Percentiles rank a stretch among this genome's conserved stretches.
phyloP scores from a whole-genome alignment of 805 yeast species.

The Ogataea nonfermentans region DNA sequence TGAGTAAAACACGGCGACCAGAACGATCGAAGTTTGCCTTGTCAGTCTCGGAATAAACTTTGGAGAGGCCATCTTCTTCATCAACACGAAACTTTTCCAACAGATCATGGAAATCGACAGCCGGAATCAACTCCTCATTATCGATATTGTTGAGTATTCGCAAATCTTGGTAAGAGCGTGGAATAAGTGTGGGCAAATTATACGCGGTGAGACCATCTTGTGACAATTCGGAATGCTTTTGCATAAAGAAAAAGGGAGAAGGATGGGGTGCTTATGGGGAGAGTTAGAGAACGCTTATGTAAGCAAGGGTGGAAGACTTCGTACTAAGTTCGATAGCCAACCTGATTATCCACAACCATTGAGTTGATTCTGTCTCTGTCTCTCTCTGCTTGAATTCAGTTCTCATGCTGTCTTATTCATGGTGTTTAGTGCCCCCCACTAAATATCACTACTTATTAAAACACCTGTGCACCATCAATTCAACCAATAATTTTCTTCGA shows the following conservation, averaged over 20 bases:
- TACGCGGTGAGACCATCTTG: conserved; percentile 16
- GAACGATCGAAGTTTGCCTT: conserved; percentile 54
- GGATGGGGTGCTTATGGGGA: background rate
- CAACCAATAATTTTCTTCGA: conserved; percentile 9
- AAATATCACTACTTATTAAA: no score
- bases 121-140: conserved; percentile 32
- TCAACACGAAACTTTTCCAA: conserved; percentile 11
- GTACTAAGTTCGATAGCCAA: no score
- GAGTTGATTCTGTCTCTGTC: no score
- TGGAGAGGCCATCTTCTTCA: conserved; percentile 4
- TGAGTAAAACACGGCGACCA: conserved; percentile 22
- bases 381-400: no score
- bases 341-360: no score
- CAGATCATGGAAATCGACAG: conserved; percentile 23
- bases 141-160: conserved; percentile 27
- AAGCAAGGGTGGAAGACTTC: no score
- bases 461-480: conserved; percentile 3
- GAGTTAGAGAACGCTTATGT: background rate
- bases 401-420: no score
- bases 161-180: conserved; percentile 16
- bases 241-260: conserved; percentile 3
- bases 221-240: conserved; percentile 7
- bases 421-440: no score
- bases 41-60: conserved; percentile 60
- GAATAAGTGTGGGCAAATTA: conserved; percentile 22